Conservation (phyloP, 2,329 filamentous ascomycete species). For the Pestalotiopsis fici region DNA sequence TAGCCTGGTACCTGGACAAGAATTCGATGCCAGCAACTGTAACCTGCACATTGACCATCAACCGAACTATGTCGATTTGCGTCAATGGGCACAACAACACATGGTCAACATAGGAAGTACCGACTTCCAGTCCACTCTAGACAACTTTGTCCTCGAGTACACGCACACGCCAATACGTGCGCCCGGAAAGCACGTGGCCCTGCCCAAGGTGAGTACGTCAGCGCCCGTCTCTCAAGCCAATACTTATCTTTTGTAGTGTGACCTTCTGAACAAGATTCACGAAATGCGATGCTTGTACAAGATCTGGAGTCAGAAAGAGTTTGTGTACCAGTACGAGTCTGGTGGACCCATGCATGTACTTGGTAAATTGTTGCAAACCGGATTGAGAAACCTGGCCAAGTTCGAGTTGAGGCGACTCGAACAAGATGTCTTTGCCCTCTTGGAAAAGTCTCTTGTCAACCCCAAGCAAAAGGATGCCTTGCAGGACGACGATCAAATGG, state of each 20-base stretch:
- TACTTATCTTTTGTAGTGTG: not conserved
- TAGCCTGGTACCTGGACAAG: not conserved
- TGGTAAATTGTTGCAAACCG: slow-evolving; percentile 30
- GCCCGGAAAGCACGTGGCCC: not conserved
- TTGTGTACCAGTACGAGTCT: slow-evolving; percentile 34
- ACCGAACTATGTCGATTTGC: not conserved
- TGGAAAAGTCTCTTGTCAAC: slow-evolving; percentile 17
- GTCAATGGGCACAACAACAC: slow-evolving; percentile 12
- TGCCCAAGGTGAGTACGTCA: slow-evolving; percentile 6
- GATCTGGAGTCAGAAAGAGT: slow-evolving; percentile 46
- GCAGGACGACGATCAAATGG: slow-evolving; percentile 37
- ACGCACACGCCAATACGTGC: slow-evolving; percentile 15
- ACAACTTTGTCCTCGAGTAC: slow-evolving; percentile 21
- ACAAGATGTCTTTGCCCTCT: slow-evolving; percentile 20
- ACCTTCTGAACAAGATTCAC: slow-evolving; percentile 39
- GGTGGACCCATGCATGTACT: slow-evolving; percentile 32
- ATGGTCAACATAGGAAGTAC: not conserved
- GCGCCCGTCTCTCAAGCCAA: not conserved
- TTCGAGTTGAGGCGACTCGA: slow-evolving; percentile 27
- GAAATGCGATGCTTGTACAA: slow-evolving; percentile 51
- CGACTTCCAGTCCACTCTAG: slow-evolving; percentile 26
- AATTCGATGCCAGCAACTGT: not conserved
- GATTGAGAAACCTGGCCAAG: slow-evolving; percentile 24
- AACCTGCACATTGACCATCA: not conserved
- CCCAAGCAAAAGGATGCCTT: not conserved